A percentile compares a stretch with the other conserved stretches of the same genome.
Conservation (phyloP, 495 filamentous ascomycete species). For the Penicillium odoratum region DNA sequence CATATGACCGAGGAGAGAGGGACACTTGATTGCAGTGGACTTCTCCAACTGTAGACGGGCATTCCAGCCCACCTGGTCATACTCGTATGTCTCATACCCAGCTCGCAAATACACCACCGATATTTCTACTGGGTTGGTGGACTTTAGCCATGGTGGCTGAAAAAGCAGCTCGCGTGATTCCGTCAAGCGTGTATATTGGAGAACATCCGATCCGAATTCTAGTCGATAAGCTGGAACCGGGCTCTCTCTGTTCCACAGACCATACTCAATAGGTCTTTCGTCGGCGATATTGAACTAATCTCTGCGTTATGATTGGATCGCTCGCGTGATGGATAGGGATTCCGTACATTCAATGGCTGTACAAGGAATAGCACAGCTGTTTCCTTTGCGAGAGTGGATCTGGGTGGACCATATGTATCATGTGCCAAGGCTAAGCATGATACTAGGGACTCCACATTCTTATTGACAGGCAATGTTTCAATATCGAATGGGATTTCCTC, state of each 20-base stretch:
- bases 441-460: constrained; percentile 60
- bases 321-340: neutral
- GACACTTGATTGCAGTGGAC: constrained; percentile 80
- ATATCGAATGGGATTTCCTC: constrained; percentile 12
- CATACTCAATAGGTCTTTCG: constrained; percentile 56
- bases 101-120: constrained; percentile 80
- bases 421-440: constrained; percentile 66
- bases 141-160: constrained; percentile 57
- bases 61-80: constrained; percentile 58
- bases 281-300: constrained; percentile 73
- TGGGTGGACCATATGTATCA: constrained; percentile 57
- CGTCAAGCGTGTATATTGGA: constrained; percentile 59
- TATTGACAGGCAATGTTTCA: constrained; percentile 58
- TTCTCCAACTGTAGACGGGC: constrained; percentile 71
- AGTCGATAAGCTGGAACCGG: constrained; percentile 50
- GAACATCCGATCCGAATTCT: constrained; percentile 59
- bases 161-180: constrained; percentile 68
- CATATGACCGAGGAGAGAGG: constrained; percentile 77
- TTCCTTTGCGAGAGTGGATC: constrained; percentile 16
- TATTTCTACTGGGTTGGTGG: constrained; percentile 58
- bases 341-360: constrained; percentile 61
- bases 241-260: constrained; percentile 54
- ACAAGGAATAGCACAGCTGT: constrained; percentile 71
- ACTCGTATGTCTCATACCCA: constrained; percentile 78
- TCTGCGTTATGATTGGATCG: neutral